Base-by-base conservation (phyloP, 208 protist genomes). In the Blechomonas ayalai region DNA sequence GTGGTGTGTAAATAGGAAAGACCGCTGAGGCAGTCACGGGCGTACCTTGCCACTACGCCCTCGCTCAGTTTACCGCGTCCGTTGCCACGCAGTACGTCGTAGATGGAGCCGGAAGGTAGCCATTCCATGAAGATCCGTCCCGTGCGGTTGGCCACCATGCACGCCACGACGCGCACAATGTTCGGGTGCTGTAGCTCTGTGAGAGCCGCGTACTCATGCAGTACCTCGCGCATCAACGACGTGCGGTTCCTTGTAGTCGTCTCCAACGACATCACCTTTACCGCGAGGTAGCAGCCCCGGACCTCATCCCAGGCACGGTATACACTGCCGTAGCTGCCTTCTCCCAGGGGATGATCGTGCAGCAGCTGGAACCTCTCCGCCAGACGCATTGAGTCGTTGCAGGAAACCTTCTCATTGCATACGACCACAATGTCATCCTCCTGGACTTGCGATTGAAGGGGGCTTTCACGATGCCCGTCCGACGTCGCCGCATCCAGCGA, bases 61-160 rank as follows among this genome's bases (percentile, higher is more conserved):
- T 89, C 80, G 23, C 59, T 59, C 29, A 89, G 55, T 18, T 41
- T 48, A 8, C 48, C 59, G 44, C 57, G 52, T 29, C 40, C 50
- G 38, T 61, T 49, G 42, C 52, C 26, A 18, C 51, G 57, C 41
- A 89, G 51, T 34, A 82, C 69, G 26, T 80, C 67, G 26, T 66
- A 57, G 23, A 90, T 45, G 25, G 69, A 83, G 18, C 80, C 80
- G 3, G 66, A 73, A 25, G 80, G 73, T 46, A 83, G 63, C 73
- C 75, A 90, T 58, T 90, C 72, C 60, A 90, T 75, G 62, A 82
- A 81, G 50, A 90, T 73, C 33, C 63, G 63, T 4, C 68, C 74
- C 22, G 61, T 53, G 28, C 39, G 48, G 19, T 47, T 58, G 18
- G 57, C 23, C 43, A 81, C 63, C 70, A 82, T 72, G 60, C 76